Conservation (phyloP, 495 filamentous ascomycete species). For the Tuber brumale region DNA sequence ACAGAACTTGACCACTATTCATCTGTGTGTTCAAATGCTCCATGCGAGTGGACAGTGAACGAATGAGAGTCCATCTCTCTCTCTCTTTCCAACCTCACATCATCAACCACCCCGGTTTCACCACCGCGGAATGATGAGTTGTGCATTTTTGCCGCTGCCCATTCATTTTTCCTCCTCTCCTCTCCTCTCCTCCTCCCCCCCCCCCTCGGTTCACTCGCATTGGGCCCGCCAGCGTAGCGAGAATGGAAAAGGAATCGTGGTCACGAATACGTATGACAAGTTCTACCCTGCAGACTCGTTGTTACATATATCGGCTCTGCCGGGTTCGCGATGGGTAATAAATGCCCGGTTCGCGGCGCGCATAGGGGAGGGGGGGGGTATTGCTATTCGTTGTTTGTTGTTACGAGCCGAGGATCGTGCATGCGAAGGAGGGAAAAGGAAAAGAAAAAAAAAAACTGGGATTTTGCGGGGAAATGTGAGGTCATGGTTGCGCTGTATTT, state of each 20-base stretch:
- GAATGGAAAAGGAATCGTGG: too few relatives aligned
- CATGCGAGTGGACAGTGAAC: background rate
- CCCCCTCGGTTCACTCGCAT: background rate
- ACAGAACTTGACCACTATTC: background rate
- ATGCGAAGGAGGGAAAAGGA: background rate
- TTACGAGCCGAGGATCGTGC: background rate
- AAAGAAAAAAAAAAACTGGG: too few relatives aligned
- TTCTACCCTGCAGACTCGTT: too few relatives aligned
- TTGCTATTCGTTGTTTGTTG: too few relatives aligned
- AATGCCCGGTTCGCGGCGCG: too few relatives aligned
- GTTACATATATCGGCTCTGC: too few relatives aligned
- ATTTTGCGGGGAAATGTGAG: background rate
- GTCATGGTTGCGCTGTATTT: too few relatives aligned
- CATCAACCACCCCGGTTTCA: background rate
- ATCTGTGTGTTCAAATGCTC: background rate
- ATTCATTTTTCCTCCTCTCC: background rate
- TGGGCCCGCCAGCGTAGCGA: background rate
- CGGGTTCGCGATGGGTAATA: too few relatives aligned
- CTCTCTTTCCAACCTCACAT: background rate
- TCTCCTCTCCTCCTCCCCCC: too few relatives aligned
- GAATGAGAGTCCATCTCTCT: background rate
- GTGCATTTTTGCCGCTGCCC: background rate
- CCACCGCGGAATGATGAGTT: background rate
- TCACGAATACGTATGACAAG: conserved; percentile 7
- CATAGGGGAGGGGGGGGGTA: too few relatives aligned